These are phyloP conservation scores for Solanum raphanifolium DNA, from an alignment of 257 asterid genomes.

Conservation along the genomic window DNA sequence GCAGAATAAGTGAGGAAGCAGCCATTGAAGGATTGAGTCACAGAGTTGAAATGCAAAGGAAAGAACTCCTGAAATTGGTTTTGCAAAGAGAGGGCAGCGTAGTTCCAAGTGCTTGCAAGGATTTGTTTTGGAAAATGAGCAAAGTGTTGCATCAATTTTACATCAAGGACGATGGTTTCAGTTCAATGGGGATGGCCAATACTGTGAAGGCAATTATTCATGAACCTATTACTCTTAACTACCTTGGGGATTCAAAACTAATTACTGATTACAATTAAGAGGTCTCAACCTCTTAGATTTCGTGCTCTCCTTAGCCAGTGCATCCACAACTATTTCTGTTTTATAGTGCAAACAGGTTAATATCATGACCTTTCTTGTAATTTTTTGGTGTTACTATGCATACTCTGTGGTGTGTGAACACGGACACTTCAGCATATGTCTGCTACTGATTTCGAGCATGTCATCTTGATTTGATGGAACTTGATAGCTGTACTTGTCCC, in stretches of 20 bases:
- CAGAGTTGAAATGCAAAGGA: constrained; percentile 30
- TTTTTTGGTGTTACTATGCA: background rate
- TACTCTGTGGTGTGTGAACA: background rate
- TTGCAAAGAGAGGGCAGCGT: constrained; percentile 35
- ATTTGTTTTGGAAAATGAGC: constrained; percentile 78
- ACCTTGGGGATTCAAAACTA: background rate
- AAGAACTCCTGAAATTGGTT: constrained; percentile 52
- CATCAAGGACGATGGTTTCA: constrained; percentile 62
- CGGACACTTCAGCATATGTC: background rate
- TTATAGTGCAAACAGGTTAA: background rate
- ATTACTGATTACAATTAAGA: background rate
- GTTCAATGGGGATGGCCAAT: constrained; percentile 38
- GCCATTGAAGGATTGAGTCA: constrained; percentile 35
- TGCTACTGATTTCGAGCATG: constrained; percentile 26
- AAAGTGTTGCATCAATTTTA: constrained; percentile 49
- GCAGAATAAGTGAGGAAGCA: constrained; percentile 32
- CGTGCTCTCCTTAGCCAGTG: background rate
- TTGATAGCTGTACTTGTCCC: constrained; percentile 44
- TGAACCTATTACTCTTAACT: constrained; percentile 33
- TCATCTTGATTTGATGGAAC: constrained; percentile 68
- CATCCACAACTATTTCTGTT: background rate
- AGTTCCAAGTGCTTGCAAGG: constrained; percentile 71
- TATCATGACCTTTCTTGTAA: background rate
- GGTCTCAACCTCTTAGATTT: background rate
- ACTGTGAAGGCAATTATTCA: constrained; percentile 43